Evolutionary conservation across 2,329 filamentous ascomycete species (phyloP), one percentile per base, ranked within the genome.

Genomic region (Orbilia brochopaga): DNA sequence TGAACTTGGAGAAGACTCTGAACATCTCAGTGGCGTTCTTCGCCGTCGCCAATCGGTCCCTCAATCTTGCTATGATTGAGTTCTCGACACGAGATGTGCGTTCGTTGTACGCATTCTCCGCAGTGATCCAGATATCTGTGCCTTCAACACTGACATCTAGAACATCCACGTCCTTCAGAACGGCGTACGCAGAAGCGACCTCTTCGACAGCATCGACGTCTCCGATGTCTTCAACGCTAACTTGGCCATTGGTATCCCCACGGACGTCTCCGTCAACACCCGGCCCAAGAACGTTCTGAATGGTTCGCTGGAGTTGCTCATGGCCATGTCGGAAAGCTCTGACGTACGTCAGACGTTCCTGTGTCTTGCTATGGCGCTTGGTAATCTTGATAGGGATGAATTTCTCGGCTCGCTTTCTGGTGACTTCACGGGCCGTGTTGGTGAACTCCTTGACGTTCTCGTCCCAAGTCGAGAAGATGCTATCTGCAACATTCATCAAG

Each of bases 1-100:
- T 99, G 85, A 99, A 99, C 79, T 97, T 97, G 59, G 94, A 97
- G 79, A 99, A 99, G 73, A 99, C 94, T 61, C 95, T 90, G 80
- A 99, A 99, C 94, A 99, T 99, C 81, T 99, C 95, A 78, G 96
- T 97, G 44, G 94, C 94, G 73, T 92, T 96, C 83, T 96, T 97
- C 11, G 94, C 93, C 5, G 92, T 96, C 13, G 92, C 94, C 63
- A 99, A 85, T 67, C 94, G 90, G 80, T 99, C 94, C 77, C 94
- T 86, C 32, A 99, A 84, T 60, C 92, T 86, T 35, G 94, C 92
- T 79, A 99, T 99, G 80, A 99, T 99, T 2, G 94, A 97, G 80
- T 99, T 99, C 79, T 99, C 94, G 2, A 99, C 94, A 70, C 94
- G 87, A 17, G 94, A 93, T 8, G 95, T 99, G 42, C 95, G 89